Evolutionary conservation across 2,329 filamentous ascomycete species (phyloP).

Genomic region (Coniochaeta prunicola): DNA sequence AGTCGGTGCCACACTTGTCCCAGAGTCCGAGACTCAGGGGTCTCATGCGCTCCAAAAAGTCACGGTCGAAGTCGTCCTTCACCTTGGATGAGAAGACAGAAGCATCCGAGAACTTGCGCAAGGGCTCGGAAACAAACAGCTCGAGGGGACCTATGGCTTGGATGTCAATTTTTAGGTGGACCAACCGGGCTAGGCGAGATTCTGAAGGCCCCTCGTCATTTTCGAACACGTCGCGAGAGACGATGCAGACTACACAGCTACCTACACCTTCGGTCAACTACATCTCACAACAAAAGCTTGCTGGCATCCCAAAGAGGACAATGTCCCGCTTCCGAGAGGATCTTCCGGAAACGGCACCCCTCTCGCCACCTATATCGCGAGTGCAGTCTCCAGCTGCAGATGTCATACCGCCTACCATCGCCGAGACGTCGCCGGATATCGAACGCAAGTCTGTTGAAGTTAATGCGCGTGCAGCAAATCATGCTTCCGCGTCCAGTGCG

Average conservation of each 20-base stretch:
- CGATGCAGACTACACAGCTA: conserved; percentile 51
- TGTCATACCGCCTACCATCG: conserved; percentile 19
- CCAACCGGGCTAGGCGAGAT: conserved; percentile 49
- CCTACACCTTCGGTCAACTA: conserved; percentile 25
- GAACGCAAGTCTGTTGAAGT: conserved; percentile 4
- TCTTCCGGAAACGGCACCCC: conserved; percentile 67
- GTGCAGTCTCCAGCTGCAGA: conserved; percentile 70
- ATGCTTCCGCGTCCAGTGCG: background rate
- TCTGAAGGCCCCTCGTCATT: conserved; percentile 65
- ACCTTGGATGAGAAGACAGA: conserved; percentile 36
- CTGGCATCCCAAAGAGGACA: conserved; percentile 62
- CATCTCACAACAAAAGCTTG: conserved; percentile 23
- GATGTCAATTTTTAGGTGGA: conserved; percentile 69
- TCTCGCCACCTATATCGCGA: conserved; percentile 79
- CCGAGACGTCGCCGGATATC: conserved; percentile 12
- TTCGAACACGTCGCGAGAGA: conserved; percentile 85
- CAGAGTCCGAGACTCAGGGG: conserved; percentile 25
- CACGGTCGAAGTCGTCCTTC: conserved; percentile 42
- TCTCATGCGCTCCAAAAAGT: conserved; percentile 38
- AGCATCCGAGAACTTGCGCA: conserved; percentile 42
- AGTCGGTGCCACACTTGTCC: conserved; percentile 14
- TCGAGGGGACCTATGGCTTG: conserved; percentile 46
- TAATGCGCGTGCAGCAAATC: background rate
- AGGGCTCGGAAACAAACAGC: conserved; percentile 47
- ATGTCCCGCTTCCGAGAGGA: conserved; percentile 91